Evolutionary conservation across 2,329 filamentous ascomycete species (phyloP).

Genomic region (Penicillium sp.): DNA sequence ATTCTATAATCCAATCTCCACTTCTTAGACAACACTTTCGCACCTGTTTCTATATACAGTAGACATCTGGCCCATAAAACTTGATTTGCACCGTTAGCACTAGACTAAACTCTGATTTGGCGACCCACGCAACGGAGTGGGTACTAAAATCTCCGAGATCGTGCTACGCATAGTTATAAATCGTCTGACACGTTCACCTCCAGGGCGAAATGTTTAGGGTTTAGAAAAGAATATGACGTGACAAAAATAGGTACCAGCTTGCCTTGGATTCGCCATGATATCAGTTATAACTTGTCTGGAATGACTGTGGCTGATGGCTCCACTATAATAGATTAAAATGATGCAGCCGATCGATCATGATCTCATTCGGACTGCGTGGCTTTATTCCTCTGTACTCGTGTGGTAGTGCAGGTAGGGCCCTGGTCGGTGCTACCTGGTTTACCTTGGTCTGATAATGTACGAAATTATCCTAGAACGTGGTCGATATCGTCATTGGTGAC

Average conservation of each 20-base stretch:
- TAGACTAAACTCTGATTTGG: conserved; percentile 11
- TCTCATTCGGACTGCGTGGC: conserved; percentile 19
- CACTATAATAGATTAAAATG: conserved; percentile 27
- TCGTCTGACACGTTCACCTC: not conserved
- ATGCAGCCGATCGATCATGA: conserved; percentile 23
- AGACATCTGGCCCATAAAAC: conserved; percentile 7
- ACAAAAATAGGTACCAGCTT: not conserved
- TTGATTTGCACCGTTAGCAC: conserved; percentile 13
- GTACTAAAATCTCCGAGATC: not conserved
- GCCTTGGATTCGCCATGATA: conserved; percentile 17
- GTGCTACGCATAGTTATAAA: not conserved
- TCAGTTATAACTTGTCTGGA: conserved; percentile 6
- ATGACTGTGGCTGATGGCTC: conserved; percentile 26
- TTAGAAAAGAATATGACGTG: not conserved
- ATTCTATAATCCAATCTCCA: not conserved
- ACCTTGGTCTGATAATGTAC: not conserved
- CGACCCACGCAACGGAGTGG: conserved; percentile 6
- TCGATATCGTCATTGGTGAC: not conserved
- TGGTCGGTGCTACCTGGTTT: not conserved
- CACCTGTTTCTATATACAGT: conserved; percentile 5
- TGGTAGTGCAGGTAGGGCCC: not conserved
- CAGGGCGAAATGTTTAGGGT: not conserved
- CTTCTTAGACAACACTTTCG: not conserved
- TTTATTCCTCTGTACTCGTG: not conserved
- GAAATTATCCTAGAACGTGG: not conserved